Conservation (phyloP, 495 filamentous ascomycete species). For the Aspergillus ellipticus region DNA sequence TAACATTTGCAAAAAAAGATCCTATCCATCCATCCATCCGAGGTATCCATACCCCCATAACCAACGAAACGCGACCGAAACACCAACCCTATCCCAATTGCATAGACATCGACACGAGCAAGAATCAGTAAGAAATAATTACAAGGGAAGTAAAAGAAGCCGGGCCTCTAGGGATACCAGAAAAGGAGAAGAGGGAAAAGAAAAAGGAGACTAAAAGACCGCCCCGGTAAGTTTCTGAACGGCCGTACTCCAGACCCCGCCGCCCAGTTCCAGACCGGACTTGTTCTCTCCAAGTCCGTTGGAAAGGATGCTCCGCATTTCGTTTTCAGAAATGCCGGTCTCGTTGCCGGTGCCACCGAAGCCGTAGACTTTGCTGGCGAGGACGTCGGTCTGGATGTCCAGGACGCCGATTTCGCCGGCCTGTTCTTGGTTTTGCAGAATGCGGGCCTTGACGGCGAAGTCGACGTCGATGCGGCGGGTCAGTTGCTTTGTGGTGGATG, state of each 20-base stretch:
- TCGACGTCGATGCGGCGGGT: conserved; percentile 38
- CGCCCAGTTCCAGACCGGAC: conserved; percentile 28
- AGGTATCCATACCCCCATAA: background rate
- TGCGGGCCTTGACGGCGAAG: conserved; percentile 34
- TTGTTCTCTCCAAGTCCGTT: conserved; percentile 25
- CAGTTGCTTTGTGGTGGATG: conserved; percentile 18
- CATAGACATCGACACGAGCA: background rate
- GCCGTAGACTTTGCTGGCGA: conserved; percentile 45
- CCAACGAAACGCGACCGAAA: background rate
- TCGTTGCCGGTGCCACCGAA: conserved; percentile 33
- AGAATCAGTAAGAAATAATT: background rate
- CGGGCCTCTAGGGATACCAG: background rate
- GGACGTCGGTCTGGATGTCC: conserved; percentile 37
- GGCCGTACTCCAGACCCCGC: conserved; percentile 41
- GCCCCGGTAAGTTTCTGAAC: conserved; percentile 35
- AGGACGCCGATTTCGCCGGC: conserved; percentile 25
- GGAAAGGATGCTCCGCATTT: conserved; percentile 38
- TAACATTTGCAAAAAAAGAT: too few species aligned
- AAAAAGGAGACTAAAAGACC: conserved; percentile 17
- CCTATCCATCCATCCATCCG: too few species aligned
- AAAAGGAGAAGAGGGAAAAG: background rate
- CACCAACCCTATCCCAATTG: conserved; percentile 1
- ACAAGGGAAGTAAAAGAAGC: background rate
- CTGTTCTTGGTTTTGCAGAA: conserved; percentile 14
- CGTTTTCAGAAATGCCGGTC: conserved; percentile 30